Base-by-base conservation (phyloP, 2,329 filamentous ascomycete species). In the Nannizziopsis arthrosporioides region DNA sequence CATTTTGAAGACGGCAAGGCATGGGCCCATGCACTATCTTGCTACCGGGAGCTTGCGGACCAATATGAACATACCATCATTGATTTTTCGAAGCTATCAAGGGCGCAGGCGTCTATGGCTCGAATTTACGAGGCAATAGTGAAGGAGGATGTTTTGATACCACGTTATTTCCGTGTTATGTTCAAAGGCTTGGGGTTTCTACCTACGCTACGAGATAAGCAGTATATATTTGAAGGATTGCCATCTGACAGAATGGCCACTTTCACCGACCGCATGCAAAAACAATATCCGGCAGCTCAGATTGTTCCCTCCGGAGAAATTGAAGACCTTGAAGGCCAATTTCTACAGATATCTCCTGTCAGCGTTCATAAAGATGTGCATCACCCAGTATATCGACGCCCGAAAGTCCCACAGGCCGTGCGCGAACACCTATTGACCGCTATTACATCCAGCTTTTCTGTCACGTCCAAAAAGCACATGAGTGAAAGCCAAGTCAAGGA, bases 1-100 rank as follows among this genome's bases (percentile, higher is more conserved):
- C 76, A 90, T 62, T 95, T 92, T 55, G 90, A 96, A 61, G 87
- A 93, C 51, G 89, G 88, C n/a, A 83, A 87, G 61, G 87, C 87
- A 0, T 96, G 90, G 90, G 84, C 85, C 58, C 85, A 85, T 63
- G 90, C 89, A 1, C 70, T 98, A 37, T 76, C 80, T 5, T 86
- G 86, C 2, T 96, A 98, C 67, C 84, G 85, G 61, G 90, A 98
- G 66, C 79, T 98, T 44, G 85, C 89, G 42, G 68, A 73, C n/a
- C 88, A 96, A 65, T 98, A 96, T 62, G 88, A 94, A 68, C 79
- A 76, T 55, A 94, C 88, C 51, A 70, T 85, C 0, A 94, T 89
- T 63, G 92, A 98, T 66, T 95, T 94, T 58, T 75, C 82, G 31
- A 95, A 98, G 67, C 75, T 98, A 18, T 89, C 92, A 0, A 78